Evolutionary conservation across 2,329 filamentous ascomycete species (phyloP).

Genomic region (Lasiodiplodia theobromae): DNA sequence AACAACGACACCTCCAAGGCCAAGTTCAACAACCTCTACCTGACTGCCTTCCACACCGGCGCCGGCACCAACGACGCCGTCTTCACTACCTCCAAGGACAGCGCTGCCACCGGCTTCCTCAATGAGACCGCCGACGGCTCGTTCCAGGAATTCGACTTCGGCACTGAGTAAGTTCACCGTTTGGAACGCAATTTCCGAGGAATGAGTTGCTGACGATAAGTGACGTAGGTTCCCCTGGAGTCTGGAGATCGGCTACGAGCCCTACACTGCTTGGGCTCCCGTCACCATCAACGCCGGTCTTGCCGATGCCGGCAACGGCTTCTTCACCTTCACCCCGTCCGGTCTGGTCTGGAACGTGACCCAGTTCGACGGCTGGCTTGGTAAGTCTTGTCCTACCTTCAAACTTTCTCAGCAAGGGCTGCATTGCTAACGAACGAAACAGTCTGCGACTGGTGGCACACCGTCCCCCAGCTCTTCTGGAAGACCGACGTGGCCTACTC

Average conservation of each 20-base stretch:
- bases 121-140: slow-evolving; percentile 27
- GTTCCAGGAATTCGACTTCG: slow-evolving; percentile 30
- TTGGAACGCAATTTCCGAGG: neutral
- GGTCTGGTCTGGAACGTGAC: slow-evolving; percentile 27
- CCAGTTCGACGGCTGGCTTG: slow-evolving; percentile 30
- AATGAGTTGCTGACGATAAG: neutral
- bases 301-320: slow-evolving; percentile 14
- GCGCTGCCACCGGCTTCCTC: slow-evolving; percentile 25
- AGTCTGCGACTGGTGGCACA: slow-evolving; percentile 32
- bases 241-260: slow-evolving; percentile 22
- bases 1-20: slow-evolving; percentile 21
- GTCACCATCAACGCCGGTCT: slow-evolving; percentile 30
- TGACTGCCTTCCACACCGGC: slow-evolving; percentile 30
- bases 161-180: slow-evolving; percentile 21
- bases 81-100: slow-evolving; percentile 5
- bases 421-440: neutral
- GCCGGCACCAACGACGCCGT: slow-evolving; percentile 31
- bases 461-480: slow-evolving; percentile 31
- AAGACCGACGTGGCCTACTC: slow-evolving; percentile 10
- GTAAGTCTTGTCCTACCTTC: slow-evolving; percentile 21
- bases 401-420: neutral
- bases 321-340: slow-evolving; percentile 17
- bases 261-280: slow-evolving; percentile 28
- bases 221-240: slow-evolving; percentile 27
- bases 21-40: slow-evolving; percentile 29